These are phyloP conservation scores for Suillus alpinus DNA, from an alignment of 768 basidiomycete species.

Conservation along the genomic window DNA sequence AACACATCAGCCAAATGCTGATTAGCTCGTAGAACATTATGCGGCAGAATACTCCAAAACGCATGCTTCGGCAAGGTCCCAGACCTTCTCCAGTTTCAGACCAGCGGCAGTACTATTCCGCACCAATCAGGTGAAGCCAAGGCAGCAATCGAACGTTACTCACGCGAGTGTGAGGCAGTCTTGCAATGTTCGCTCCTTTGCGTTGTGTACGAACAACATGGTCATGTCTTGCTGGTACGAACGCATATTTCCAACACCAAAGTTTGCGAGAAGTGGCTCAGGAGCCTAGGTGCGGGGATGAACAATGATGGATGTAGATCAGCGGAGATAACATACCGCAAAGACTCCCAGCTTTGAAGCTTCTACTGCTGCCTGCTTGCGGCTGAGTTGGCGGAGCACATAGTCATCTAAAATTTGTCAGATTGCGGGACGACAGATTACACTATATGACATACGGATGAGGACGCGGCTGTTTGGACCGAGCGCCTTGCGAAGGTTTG, in stretches of 20 bases:
- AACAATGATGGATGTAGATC: background rate
- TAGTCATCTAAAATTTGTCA: constrained; percentile 19
- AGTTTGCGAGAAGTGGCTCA: constrained; percentile 31
- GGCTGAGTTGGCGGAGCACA: constrained; percentile 17
- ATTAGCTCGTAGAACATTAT: constrained; percentile 5
- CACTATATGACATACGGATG: constrained; percentile 23
- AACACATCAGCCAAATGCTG: constrained; percentile 11
- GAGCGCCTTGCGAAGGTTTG: constrained; percentile 29
- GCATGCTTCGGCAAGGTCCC: constrained; percentile 27
- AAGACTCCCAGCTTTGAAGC: constrained; percentile 10
- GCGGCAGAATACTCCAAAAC: constrained; percentile 24
- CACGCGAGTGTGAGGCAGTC: constrained; percentile 29
- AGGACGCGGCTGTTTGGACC: constrained; percentile 28
- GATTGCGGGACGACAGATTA: background rate
- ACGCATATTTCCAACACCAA: constrained; percentile 27
- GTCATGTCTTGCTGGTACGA: constrained; percentile 29
- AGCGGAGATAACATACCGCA: constrained; percentile 7
- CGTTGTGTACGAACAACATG: constrained; percentile 31
- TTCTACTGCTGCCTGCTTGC: constrained; percentile 12
- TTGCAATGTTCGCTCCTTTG: constrained; percentile 31
- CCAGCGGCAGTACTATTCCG: constrained; percentile 19
- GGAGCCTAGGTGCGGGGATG: constrained; percentile 25
- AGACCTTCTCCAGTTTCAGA: constrained; percentile 29
- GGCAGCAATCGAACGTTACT: constrained; percentile 1
- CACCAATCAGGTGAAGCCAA: constrained; percentile 5